A percentile compares a stretch with the other conserved stretches of the same genome.
These are phyloP conservation scores for Phytopythium vexans DNA, from an alignment of 352 stramenopile genomes.

Conservation along the genomic window DNA sequence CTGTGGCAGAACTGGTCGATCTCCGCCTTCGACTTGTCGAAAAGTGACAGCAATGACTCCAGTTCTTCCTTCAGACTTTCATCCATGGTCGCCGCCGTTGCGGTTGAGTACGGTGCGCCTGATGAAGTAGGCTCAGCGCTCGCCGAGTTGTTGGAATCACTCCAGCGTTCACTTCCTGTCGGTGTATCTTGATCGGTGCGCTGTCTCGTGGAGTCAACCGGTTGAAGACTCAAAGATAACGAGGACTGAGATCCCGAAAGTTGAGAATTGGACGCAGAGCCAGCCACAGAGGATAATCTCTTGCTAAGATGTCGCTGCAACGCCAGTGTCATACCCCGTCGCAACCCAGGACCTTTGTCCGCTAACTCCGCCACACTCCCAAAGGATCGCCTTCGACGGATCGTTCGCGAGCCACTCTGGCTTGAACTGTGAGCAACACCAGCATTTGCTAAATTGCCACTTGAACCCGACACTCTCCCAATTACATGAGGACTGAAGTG, in stretches of 20 bases:
- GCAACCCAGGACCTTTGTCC: slow-evolving; percentile 25
- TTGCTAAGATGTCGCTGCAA: slow-evolving; percentile 63
- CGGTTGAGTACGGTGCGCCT: background rate
- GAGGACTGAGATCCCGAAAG: background rate
- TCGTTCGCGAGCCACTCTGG: slow-evolving; percentile 26
- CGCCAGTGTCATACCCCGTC: slow-evolving; percentile 35
- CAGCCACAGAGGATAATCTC: slow-evolving; percentile 14
- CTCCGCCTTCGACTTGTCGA: slow-evolving; percentile 58
- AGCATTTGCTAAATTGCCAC: background rate
- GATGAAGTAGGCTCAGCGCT: background rate
- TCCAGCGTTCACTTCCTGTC: background rate
- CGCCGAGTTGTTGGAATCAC: background rate
- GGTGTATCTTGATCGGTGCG: background rate
- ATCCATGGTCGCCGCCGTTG: slow-evolving; percentile 1
- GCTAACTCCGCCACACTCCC: slow-evolving; percentile 60
- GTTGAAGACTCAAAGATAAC: background rate
- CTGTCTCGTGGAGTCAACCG: background rate
- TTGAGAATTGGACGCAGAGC: background rate
- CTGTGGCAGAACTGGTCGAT: slow-evolving; percentile 75
- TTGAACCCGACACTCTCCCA: background rate
- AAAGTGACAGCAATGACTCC: slow-evolving; percentile 58
- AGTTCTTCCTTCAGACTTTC: slow-evolving; percentile 38
- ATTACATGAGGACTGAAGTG: background rate
- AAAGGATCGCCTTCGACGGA: slow-evolving; percentile 70
- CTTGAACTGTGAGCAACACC: background rate